Evolutionary conservation across 2,329 filamentous ascomycete species (phyloP).

Genomic region (Fusarium sp.): DNA sequence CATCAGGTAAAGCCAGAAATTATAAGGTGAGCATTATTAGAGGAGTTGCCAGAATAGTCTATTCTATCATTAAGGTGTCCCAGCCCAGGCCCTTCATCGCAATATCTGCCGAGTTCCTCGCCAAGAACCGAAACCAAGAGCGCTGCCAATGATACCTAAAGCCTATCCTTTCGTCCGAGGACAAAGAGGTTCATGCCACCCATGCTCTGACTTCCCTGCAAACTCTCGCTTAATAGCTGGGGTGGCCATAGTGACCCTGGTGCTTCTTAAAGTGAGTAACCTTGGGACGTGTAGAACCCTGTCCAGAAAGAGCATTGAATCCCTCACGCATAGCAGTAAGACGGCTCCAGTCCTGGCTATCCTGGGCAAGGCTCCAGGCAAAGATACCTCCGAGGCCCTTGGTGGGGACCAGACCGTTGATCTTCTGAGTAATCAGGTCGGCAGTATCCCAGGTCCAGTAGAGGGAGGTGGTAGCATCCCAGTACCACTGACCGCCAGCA

Average conservation of each 20-base stretch:
- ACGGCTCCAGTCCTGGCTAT: conserved; percentile 56
- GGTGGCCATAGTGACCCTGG: background rate
- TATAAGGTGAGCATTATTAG: background rate
- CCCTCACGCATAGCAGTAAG: conserved; percentile 54
- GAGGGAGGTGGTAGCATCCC: conserved; percentile 55
- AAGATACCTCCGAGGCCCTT: conserved; percentile 61
- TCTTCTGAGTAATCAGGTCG: conserved; percentile 59
- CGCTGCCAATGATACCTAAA: background rate
- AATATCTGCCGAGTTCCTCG: no score
- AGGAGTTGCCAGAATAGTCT: background rate
- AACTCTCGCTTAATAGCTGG: background rate
- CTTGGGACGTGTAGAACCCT: background rate
- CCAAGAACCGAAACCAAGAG: background rate
- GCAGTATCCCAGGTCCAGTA: conserved; percentile 69
- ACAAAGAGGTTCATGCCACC: background rate
- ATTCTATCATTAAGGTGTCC: background rate
- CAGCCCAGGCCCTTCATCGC: no score
- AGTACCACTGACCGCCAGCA: conserved; percentile 66
- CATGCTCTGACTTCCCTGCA: background rate
- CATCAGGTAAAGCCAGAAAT: background rate
- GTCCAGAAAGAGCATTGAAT: conserved; percentile 8
- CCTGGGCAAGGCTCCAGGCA: conserved; percentile 65
- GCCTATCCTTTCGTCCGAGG: background rate
- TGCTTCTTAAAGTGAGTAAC: background rate
- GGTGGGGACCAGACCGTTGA: conserved; percentile 53